Conservation (phyloP, 495 filamentous ascomycete species). For the Penicillium bialowiezense region DNA sequence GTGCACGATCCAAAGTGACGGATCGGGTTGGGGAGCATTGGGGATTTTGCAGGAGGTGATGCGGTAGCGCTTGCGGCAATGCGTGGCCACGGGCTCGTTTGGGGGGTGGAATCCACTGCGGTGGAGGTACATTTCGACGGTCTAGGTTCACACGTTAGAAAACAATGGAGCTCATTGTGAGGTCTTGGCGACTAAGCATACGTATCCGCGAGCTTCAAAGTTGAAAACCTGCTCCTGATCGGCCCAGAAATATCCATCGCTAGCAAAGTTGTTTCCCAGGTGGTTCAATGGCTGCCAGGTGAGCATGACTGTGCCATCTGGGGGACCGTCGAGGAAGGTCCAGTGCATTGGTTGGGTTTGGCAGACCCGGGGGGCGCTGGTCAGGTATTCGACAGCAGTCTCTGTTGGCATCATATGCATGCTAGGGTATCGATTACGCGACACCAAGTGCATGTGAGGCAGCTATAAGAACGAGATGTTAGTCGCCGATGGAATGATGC, state of each 20-base stretch:
- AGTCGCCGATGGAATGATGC: slow-evolving; percentile 14
- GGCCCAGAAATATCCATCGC: slow-evolving; percentile 89
- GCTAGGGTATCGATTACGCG: slow-evolving; percentile 67
- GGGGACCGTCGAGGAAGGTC: slow-evolving; percentile 82
- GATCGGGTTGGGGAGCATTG: slow-evolving; percentile 65
- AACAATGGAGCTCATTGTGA: not conserved
- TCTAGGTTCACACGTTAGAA: slow-evolving; percentile 33
- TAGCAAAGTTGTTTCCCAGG: slow-evolving; percentile 69
- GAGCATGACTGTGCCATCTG: slow-evolving; percentile 75
- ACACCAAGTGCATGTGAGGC: slow-evolving; percentile 83
- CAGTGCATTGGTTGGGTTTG: slow-evolving; percentile 79
- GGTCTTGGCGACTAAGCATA: slow-evolving; percentile 39
- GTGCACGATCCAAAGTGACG: slow-evolving; percentile 90
- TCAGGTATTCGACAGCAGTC: slow-evolving; percentile 72
- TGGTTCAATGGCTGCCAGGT: slow-evolving; percentile 78
- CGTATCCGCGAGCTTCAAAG: slow-evolving; percentile 72
- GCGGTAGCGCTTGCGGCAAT: slow-evolving; percentile 79
- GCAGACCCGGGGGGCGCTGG: slow-evolving; percentile 73
- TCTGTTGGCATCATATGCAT: slow-evolving; percentile 63
- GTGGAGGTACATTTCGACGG: slow-evolving; percentile 80
- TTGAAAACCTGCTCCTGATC: slow-evolving; percentile 69
- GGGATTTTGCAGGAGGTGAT: slow-evolving; percentile 62
- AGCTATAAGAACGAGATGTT: slow-evolving; percentile 48
- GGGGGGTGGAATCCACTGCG: slow-evolving; percentile 69
- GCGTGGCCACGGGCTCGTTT: slow-evolving; percentile 66